Base-by-base conservation (phyloP, 225 moss, liverwort and hornwort genomes). In the Asterella californica region DNA sequence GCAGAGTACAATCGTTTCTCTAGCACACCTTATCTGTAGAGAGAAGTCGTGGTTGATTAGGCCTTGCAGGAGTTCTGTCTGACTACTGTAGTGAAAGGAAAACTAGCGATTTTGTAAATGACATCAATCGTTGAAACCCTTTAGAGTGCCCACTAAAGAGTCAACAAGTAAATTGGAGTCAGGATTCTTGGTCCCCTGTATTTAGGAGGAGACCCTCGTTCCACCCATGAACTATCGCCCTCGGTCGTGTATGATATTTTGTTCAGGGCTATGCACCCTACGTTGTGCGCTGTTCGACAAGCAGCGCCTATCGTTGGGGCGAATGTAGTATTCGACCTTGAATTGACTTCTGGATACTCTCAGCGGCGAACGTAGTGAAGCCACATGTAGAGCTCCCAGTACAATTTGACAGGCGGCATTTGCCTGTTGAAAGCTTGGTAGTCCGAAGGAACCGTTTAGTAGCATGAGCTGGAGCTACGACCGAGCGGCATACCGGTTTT, bases 81-180 rank as follows among this genome's bases (percentile, higher is more conserved):
- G 78, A 48, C 76, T 66, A 30, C 62, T 45, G n/a, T 36, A 75
- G 75, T 36, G 75, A 50, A 49, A 45, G 37, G 76, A 57, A 48
- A 60, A 37, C 32, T 76, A 76, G 76, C 46, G 76, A 76, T 75
- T 76, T 76, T 76, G 76, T 76, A 76, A 60, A 76, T 76, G 76
- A 76, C 76, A 61, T 49, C 60, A 76, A 76, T 61, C 42, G 62
- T 76, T 76, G 76, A 61, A 76, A 25, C 27, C 76, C 61, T 59
- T 76, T 53, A 74, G 74, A 74, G 52, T 54, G 15, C 74, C 52
- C 53, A 74, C 74, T 53, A 53, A 74, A 74, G 74, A 74, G 74
- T 74, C 74, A 53, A 74, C 30, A 52, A 74, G 74, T 53, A 74
- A 73, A 32, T n/a, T 74, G 10, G 48, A 54, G 32, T 74, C 50